A percentile compares a stretch with the other conserved stretches of the same genome.
phyloP scores from a whole-genome alignment of 768 basidiomycete genomes.

The Polyporus arcularius region DNA sequence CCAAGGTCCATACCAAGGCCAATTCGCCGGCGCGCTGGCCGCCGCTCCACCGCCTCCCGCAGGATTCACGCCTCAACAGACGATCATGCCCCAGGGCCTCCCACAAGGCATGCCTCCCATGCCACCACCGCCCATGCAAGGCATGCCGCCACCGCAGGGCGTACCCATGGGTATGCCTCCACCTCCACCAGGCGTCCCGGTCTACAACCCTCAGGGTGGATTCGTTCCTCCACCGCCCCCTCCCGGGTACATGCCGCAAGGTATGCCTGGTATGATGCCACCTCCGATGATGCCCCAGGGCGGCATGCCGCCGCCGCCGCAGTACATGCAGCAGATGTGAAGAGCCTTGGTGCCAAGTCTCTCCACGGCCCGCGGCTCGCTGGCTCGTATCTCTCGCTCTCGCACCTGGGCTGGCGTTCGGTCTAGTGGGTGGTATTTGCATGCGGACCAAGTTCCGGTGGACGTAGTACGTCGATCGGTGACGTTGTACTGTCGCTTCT shows the following conservation, averaged over 20 bases:
- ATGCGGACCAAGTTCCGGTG: background rate
- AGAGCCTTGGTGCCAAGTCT: background rate
- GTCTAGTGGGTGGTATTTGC: background rate
- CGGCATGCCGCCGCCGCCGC: conserved; percentile 13
- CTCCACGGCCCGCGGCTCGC: background rate
- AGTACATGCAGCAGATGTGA: conserved; percentile 16
- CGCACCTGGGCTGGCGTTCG: background rate
- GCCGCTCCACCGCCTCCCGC: conserved; percentile 67
- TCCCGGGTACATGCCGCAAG: conserved; percentile 57
- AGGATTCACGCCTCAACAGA: conserved; percentile 75
- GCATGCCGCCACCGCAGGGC: conserved; percentile 31
- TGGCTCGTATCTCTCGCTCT: background rate
- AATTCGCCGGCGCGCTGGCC: conserved; percentile 88
- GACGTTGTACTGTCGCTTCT: conserved; percentile 5
- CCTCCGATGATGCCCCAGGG: conserved; percentile 34
- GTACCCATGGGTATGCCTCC: conserved; percentile 44
- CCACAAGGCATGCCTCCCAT: conserved; percentile 6
- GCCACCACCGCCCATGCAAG: conserved; percentile 28
- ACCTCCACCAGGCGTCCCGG: conserved; percentile 41
- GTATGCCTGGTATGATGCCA: conserved; percentile 48
- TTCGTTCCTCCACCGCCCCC: conserved; percentile 65
- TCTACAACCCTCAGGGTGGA: conserved; percentile 44
- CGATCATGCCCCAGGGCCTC: conserved; percentile 50
- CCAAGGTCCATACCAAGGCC: conserved; percentile 83
- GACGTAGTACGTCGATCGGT: conserved; percentile 17